phyloP scores from a whole-genome alignment of 164 flowering plant species.

The Vitis rotundifolia region DNA sequence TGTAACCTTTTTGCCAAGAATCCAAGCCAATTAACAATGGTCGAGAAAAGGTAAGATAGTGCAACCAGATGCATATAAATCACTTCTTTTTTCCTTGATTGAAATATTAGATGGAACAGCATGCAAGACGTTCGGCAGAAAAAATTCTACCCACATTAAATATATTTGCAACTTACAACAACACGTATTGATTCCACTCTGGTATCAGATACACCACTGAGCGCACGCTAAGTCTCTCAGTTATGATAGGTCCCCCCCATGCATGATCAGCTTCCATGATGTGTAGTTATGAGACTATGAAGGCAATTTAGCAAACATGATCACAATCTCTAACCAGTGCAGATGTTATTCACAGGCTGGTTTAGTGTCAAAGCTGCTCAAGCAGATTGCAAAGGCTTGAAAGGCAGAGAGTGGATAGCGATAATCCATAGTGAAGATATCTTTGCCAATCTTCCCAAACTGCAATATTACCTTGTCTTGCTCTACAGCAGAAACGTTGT shows the following conservation, averaged over 20 bases:
- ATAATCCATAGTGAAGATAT: slow-evolving; percentile 74
- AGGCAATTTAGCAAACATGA: no score
- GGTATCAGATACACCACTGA: not conserved
- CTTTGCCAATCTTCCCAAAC: slow-evolving; percentile 71
- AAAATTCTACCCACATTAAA: not conserved
- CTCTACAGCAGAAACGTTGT: slow-evolving; percentile 36
- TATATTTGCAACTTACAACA: not conserved
- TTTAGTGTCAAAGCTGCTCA: slow-evolving; percentile 60
- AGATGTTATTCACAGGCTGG: slow-evolving; percentile 49
- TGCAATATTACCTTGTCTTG: slow-evolving; percentile 62
- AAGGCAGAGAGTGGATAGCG: slow-evolving; percentile 63
- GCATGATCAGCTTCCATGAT: not conserved
- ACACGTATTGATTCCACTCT: not conserved
- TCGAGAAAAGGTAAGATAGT: not conserved
- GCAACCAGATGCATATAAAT: not conserved
- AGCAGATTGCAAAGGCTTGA: slow-evolving; percentile 56
- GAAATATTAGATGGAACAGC: not conserved
- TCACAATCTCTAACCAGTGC: not conserved
- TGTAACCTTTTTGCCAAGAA: no score
- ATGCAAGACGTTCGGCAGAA: not conserved
- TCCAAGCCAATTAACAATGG: no score
- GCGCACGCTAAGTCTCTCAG: not conserved
- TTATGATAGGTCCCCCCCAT: not conserved
- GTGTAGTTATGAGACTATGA: no score
- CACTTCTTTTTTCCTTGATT: not conserved